A percentile compares a stretch with the other conserved stretches of the same genome.
phyloP scores from a whole-genome alignment of 2,329 filamentous ascomycete species.

The Laburnicola sp. region DNA sequence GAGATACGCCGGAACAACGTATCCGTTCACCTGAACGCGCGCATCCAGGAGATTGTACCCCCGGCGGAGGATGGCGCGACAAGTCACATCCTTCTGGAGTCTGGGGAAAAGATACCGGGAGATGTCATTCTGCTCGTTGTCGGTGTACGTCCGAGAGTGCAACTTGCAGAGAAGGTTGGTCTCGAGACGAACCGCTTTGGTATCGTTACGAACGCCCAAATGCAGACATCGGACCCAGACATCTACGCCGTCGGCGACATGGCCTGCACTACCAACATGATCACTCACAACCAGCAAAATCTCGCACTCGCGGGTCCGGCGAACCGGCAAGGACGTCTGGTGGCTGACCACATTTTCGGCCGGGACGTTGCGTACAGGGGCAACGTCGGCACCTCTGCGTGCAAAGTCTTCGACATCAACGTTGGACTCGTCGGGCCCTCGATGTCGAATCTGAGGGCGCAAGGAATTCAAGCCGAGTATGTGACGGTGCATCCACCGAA shows the following conservation, averaged over 20 bases:
- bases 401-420: constrained; percentile 23
- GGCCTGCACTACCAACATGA: constrained; percentile 24
- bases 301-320: constrained; percentile 31
- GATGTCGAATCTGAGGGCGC: constrained; percentile 8
- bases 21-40: constrained; percentile 15
- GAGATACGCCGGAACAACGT: constrained; percentile 22
- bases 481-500: constrained; percentile 32
- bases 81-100: constrained; percentile 5
- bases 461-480: constrained; percentile 14
- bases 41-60: constrained; percentile 7
- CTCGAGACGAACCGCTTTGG: constrained; percentile 15
- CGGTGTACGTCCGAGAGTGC: constrained; percentile 14
- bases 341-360: too few relatives aligned
- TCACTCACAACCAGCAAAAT: constrained; percentile 12
- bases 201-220: constrained; percentile 21
- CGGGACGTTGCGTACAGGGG: too few relatives aligned
- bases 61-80: neutral
- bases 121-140: constrained; percentile 17
- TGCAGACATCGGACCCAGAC: constrained; percentile 31
- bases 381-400: too few relatives aligned
- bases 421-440: constrained; percentile 24
- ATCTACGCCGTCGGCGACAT: constrained; percentile 36
- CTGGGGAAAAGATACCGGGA: constrained; percentile 1
- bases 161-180: constrained; percentile 14
- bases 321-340: constrained; percentile 28